Conservation (phyloP, 495 filamentous ascomycete species). For the Cercophora sp. region DNA sequence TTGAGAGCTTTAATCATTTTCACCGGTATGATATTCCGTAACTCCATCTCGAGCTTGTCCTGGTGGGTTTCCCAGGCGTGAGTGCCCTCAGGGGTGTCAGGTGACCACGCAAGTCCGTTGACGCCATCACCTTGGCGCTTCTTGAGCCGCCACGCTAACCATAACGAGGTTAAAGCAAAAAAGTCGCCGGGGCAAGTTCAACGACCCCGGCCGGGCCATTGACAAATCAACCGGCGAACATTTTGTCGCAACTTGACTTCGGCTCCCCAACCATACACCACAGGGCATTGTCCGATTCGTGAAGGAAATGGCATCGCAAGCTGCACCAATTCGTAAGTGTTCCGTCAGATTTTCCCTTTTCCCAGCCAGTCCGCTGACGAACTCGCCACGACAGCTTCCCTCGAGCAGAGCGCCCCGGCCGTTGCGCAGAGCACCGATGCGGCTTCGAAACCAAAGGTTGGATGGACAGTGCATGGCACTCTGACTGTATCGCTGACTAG, state of each 20-base stretch:
- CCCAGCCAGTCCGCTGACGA: background rate
- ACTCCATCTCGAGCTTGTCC: too few species aligned
- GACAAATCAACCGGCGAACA: slow-evolving; percentile 26
- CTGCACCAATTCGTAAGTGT: slow-evolving; percentile 34
- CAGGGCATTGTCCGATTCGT: too few species aligned
- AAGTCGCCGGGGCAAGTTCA: too few species aligned
- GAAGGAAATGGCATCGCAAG: slow-evolving; percentile 30
- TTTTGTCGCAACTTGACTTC: too few species aligned
- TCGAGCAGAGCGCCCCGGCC: slow-evolving; percentile 25
- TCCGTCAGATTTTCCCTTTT: background rate
- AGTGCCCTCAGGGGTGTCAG: slow-evolving; percentile 26
- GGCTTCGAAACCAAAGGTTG: slow-evolving; percentile 46
- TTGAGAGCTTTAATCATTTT: too few species aligned
- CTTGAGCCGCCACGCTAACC: background rate
- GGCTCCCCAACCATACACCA: too few species aligned
- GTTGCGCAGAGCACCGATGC: too few species aligned
- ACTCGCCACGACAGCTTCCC: slow-evolving; percentile 22
- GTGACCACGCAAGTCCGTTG: slow-evolving; percentile 13
- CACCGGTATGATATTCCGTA: too few species aligned
- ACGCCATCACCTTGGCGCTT: slow-evolving; percentile 25
- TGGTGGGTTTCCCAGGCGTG: too few species aligned
- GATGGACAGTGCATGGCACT: background rate
- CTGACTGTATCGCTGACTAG: background rate
- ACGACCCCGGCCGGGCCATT: slow-evolving; percentile 12
- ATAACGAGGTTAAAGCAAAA: background rate